These are phyloP conservation scores for Nothophaeocryptopus gaeumannii DNA, from an alignment of 2,329 filamentous ascomycete species.

Conservation along the genomic window DNA sequence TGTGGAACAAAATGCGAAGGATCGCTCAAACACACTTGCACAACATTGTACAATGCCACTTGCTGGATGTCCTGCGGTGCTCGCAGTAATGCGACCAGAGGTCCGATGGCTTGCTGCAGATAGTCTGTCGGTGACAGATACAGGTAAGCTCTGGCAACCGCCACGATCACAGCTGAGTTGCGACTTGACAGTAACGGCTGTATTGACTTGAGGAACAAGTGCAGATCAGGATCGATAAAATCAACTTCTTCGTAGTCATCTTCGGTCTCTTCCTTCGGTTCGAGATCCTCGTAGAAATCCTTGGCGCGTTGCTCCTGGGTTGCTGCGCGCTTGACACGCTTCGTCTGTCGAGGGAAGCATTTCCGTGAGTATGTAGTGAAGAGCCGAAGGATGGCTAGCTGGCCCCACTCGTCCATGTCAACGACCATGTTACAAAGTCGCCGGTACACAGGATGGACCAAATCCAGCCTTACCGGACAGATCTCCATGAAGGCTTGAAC, in stretches of 20 bases:
- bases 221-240: constrained; percentile 75
- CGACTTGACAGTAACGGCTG: constrained; percentile 85
- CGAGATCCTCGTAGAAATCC: constrained; percentile 76
- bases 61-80: constrained; percentile 84
- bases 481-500: constrained; percentile 85
- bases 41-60: constrained; percentile 88
- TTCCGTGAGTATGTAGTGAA: constrained; percentile 81
- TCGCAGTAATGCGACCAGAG: constrained; percentile 79
- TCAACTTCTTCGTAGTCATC: constrained; percentile 55
- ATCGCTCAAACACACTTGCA: constrained; percentile 77
- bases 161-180: constrained; percentile 87
- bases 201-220: constrained; percentile 74
- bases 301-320: constrained; percentile 41
- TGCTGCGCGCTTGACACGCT: constrained; percentile 53
- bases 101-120: constrained; percentile 72
- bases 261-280: constrained; percentile 45
- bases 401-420: constrained; percentile 99
- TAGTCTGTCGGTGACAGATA: constrained; percentile 79
- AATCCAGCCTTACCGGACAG: constrained; percentile 80
- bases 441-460: constrained; percentile 89
- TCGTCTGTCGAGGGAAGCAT: constrained; percentile 74
- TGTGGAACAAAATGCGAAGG: constrained; percentile 84
- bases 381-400: constrained; percentile 76
- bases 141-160: constrained; percentile 79
- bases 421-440: constrained; percentile 83